Conservation (phyloP, 2,329 filamentous ascomycete genomes). For the Macrophomina tecta region DNA sequence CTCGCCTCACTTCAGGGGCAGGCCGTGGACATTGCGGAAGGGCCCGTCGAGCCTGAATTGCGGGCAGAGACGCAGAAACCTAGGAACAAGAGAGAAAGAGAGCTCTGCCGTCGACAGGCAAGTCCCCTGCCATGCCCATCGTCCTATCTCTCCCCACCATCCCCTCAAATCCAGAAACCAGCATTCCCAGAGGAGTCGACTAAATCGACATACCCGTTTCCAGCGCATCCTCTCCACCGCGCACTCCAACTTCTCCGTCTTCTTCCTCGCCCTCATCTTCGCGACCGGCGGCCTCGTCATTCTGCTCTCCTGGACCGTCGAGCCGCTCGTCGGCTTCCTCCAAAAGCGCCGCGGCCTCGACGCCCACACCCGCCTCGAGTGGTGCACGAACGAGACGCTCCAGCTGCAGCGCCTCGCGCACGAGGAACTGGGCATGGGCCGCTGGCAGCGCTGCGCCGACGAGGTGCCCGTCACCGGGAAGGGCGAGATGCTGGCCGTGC, state of each 20-base stretch:
- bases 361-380: slow-evolving; percentile 29
- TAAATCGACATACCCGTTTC: too few relatives aligned
- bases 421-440: slow-evolving; percentile 3
- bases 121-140: too few relatives aligned
- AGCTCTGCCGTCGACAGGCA: too few relatives aligned
- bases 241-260: neutral
- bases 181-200: too few relatives aligned
- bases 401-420: slow-evolving; percentile 27
- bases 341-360: neutral
- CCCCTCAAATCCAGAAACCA: too few relatives aligned
- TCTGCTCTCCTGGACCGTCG: neutral
- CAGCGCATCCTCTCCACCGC: too few relatives aligned
- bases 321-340: neutral
- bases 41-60: neutral
- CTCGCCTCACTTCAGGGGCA: slow-evolving; percentile 28
- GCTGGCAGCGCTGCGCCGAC: neutral
- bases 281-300: neutral
- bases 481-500: slow-evolving; percentile 18
- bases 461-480: slow-evolving; percentile 15
- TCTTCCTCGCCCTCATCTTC: neutral
- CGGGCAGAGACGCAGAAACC: neutral
- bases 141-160: too few relatives aligned
- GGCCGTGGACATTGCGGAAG: slow-evolving; percentile 19
- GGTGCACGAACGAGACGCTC: slow-evolving; percentile 28
- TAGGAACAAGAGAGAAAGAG: too few relatives aligned